These are phyloP conservation scores for Lodderomyces margitis DNA, from an alignment of 1,139 yeast genomes.

Conservation along the genomic window DNA sequence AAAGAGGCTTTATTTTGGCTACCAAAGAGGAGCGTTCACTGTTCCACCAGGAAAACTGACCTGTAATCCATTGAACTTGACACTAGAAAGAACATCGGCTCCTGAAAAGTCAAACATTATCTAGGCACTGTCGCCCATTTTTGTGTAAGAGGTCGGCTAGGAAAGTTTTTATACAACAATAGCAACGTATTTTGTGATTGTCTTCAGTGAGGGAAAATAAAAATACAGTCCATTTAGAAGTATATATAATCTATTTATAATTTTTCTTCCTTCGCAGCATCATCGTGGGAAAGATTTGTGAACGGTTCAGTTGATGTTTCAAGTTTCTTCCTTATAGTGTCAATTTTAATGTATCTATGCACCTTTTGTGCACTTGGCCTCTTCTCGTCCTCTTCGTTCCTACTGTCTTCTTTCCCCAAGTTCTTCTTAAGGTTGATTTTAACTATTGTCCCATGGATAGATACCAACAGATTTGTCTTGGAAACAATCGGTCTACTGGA, in stretches of 20 bases:
- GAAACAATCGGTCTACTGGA: conserved; percentile 1
- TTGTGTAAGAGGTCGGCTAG: too few species aligned
- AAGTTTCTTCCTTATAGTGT: conserved; percentile 21
- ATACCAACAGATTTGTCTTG: conserved; percentile 11
- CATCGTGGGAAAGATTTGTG: not conserved
- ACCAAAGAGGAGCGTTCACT: too few species aligned
- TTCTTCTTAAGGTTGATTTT: conserved; percentile 6
- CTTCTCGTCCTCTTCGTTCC: not conserved
- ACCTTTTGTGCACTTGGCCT: not conserved
- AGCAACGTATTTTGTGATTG: too few species aligned
- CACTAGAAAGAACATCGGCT: not conserved
- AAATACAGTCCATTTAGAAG: too few species aligned
- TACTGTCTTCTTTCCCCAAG: not conserved
- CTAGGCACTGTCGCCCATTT: too few species aligned
- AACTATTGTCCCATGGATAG: conserved; percentile 9
- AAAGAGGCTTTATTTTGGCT: too few species aligned
- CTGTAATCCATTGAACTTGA: too few species aligned
- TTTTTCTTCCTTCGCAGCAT: too few species aligned
- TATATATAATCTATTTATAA: too few species aligned
- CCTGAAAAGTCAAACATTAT: not conserved
- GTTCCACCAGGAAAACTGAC: too few species aligned
- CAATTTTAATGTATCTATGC: conserved; percentile 28
- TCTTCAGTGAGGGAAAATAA: too few species aligned
- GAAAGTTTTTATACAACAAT: too few species aligned
- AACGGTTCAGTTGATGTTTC: conserved; percentile 16